phyloP scores from a whole-genome alignment of 2,329 filamentous ascomycete genomes.

The Orbilia ellipsospora region DNA sequence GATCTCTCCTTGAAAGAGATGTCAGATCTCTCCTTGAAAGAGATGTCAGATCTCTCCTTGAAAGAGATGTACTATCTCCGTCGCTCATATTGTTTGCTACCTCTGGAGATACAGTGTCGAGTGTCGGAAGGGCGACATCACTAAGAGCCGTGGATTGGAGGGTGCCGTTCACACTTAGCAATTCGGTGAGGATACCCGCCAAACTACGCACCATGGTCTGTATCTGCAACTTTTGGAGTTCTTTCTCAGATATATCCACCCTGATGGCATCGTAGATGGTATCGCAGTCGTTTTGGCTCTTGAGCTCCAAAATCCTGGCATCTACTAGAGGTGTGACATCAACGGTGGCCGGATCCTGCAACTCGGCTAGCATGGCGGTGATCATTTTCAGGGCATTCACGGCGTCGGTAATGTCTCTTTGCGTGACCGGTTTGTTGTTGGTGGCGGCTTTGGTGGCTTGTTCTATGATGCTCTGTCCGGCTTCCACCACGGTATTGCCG shows the following conservation, averaged over 20 bases:
- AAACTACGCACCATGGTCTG: slow-evolving; percentile 16
- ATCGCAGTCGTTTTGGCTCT: neutral
- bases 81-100: neutral
- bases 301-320: slow-evolving; percentile 5
- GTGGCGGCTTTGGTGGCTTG: slow-evolving; percentile 1
- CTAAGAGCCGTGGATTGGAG: slow-evolving; percentile 17
- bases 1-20: slow-evolving; percentile 5
- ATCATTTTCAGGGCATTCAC: slow-evolving; percentile 4
- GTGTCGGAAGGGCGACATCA: neutral
- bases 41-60: slow-evolving; percentile 9
- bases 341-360: slow-evolving; percentile 11
- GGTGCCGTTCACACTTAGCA: neutral
- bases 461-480: slow-evolving; percentile 13
- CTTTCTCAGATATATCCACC: neutral
- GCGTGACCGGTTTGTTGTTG: neutral
- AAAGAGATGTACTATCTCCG: neutral
- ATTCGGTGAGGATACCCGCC: neutral
- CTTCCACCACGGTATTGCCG: slow-evolving; percentile 7
- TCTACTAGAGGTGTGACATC: slow-evolving; percentile 6
- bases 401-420: neutral
- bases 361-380: slow-evolving; percentile 3
- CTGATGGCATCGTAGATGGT: neutral
- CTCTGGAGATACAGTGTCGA: neutral
- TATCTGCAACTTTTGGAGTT: slow-evolving; percentile 12
- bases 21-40: slow-evolving; percentile 14